Evolutionary conservation across 2,329 filamentous ascomycete genomes (phyloP), one percentile per base, ranked within the genome.

Genomic region (Pyricularia pennisetigena): DNA sequence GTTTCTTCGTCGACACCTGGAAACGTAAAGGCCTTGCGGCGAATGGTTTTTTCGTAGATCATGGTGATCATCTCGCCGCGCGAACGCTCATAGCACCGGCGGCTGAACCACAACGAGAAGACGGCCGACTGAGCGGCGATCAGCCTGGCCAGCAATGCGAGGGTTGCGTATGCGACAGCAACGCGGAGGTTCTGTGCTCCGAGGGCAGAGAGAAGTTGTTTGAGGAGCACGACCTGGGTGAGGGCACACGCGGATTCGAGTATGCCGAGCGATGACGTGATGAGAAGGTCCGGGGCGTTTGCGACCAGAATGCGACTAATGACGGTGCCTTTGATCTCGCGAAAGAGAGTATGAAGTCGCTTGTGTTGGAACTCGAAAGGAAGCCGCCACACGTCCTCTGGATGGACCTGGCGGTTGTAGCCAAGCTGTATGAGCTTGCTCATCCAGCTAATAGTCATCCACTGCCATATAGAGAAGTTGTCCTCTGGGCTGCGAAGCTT

Each of bases 1-100:
- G 71, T 78, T 69, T 66, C 74, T 62, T 75, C 69, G n/a, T 67
- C 61, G 4, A 24, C 75, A 59, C 76, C 78, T 3, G 75, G 78
- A 61, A 80, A 78, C 0, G 80, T 80, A 69, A 81, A 81, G 1
- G 78, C 80, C 76, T 92, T 92, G 7, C 90, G 80, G 10, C 86
- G 85, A 14, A 92, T 76, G 0, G 89, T 90, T 77, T 94, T 94
- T 73, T 93, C 90, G 73, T 92, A 93, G 14, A 94, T 83, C 86
- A 92, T 93, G 20, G 91, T 94, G 69, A 94, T 90, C 84, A 94
- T 87, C 78, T 97, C 93, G 4, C 93, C 93, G 65, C 93, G 83
- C 5, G 90, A 93, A 69, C 93, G 82, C 76, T 97, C 93, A 72
- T 97, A 97, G 30, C 87, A 87, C 69, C 94, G 88, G 71, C 93